Evolutionary conservation across 2,329 filamentous ascomycete genomes (phyloP).

Genomic region (Cladosporium sp.): DNA sequence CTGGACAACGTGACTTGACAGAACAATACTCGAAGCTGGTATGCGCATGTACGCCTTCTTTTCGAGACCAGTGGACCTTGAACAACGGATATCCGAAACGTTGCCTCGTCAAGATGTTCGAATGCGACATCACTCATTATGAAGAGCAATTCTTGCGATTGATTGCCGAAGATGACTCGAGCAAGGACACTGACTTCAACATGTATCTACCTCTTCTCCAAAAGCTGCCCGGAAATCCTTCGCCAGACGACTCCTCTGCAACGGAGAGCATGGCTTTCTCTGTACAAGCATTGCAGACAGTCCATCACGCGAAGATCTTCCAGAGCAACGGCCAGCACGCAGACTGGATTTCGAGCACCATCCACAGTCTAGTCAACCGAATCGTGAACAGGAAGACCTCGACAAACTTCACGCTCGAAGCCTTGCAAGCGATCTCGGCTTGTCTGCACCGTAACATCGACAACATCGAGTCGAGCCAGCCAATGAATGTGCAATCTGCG

Average conservation of each 20-base stretch:
- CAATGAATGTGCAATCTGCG: too few species aligned
- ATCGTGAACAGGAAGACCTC: neutral
- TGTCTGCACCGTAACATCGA: too few species aligned
- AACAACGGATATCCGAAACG: too few species aligned
- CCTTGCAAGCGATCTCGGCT: neutral
- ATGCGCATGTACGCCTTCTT: conserved; percentile 18
- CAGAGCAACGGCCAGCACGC: too few species aligned
- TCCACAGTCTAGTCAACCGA: neutral
- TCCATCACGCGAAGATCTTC: neutral
- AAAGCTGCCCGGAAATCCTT: neutral
- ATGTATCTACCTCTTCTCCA: neutral
- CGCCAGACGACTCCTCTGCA: neutral
- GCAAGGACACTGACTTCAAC: neutral
- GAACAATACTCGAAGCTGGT: conserved; percentile 13
- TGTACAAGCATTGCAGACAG: neutral
- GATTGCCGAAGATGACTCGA: neutral
- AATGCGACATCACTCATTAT: conserved; percentile 1
- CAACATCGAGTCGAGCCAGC: too few species aligned
- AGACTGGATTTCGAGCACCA: neutral
- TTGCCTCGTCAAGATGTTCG: too few species aligned
- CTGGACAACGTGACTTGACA: conserved; percentile 7
- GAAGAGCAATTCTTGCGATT: conserved; percentile 2
- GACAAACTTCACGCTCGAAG: neutral
- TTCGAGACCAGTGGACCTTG: too few species aligned
- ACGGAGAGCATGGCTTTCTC: conserved; percentile 8